Percentiles rank a stretch among this genome's conserved stretches.
Evolutionary conservation across 129 eudicot genomes (phyloP).

Genomic region (Tagetes patula): DNA sequence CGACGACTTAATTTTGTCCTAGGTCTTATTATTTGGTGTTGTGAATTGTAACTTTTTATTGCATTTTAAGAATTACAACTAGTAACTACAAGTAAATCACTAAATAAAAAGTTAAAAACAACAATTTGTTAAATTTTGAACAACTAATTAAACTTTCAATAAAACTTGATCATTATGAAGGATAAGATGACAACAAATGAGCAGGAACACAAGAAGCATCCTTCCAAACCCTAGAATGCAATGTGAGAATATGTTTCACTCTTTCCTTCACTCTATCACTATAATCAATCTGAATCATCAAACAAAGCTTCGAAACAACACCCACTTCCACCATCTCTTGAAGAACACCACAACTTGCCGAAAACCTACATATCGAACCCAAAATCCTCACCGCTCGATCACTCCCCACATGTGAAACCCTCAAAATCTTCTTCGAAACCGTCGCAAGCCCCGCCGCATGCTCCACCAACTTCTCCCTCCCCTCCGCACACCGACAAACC

Average conservation of each 20-base stretch:
- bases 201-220: slow-evolving; percentile 54
- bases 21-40: no score
- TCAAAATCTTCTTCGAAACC: slow-evolving; percentile 64
- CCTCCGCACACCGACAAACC: slow-evolving; percentile 62
- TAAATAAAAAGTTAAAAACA: no score
- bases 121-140: no score
- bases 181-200: slow-evolving; percentile 43
- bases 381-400: slow-evolving; percentile 56
- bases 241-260: slow-evolving; percentile 48
- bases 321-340: slow-evolving; percentile 68
- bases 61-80: no score
- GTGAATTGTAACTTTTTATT: no score
- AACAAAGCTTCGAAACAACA: slow-evolving; percentile 60
- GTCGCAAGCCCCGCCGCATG: slow-evolving; percentile 66
- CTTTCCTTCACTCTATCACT: slow-evolving; percentile 52
- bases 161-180: not conserved
- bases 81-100: no score
- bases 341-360: slow-evolving; percentile 37
- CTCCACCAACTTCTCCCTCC: slow-evolving; percentile 48
- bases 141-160: no score
- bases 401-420: slow-evolving; percentile 62
- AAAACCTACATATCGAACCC: slow-evolving; percentile 42
- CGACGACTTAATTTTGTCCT: no score
- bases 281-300: slow-evolving; percentile 59
- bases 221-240: slow-evolving; percentile 63